phyloP scores from a whole-genome alignment of 1,284 basidiomycete species.

The Malassezia sp. region DNA sequence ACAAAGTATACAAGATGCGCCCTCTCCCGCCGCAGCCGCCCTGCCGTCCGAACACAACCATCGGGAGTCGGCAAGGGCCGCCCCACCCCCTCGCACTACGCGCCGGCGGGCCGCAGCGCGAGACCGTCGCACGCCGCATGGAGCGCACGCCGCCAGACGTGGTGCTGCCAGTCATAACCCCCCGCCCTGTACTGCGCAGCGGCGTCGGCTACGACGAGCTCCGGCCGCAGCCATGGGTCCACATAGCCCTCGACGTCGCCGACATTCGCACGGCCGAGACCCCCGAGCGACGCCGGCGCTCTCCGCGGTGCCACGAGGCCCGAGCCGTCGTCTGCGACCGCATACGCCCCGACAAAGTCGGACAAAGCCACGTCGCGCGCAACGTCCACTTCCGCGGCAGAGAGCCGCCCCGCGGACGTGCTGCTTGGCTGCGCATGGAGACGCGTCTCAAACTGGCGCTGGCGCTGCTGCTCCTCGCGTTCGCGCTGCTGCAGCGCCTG shows the following conservation, averaged over 20 bases:
- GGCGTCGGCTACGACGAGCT: slow-evolving; percentile 18
- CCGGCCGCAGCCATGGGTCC: slow-evolving; percentile 32
- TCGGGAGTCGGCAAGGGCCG: no score
- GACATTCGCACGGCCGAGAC: slow-evolving; percentile 21
- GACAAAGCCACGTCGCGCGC: slow-evolving; percentile 7
- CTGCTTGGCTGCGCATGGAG: slow-evolving; percentile 16
- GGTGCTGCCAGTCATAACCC: slow-evolving; percentile 34
- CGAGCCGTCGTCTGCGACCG: slow-evolving; percentile 28
- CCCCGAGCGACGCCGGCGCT: slow-evolving; percentile 23
- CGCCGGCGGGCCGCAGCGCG: slow-evolving; percentile 8
- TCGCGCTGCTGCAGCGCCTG: slow-evolving; percentile 9
- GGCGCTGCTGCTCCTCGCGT: slow-evolving; percentile 11
- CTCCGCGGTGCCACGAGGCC: slow-evolving; percentile 22
- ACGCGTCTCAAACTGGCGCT: slow-evolving; percentile 22
- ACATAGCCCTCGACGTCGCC: slow-evolving; percentile 24
- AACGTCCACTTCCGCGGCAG: slow-evolving; percentile 11
- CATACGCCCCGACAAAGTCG: slow-evolving; percentile 37
- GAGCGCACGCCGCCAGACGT: slow-evolving; percentile 30
- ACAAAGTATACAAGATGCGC: background rate
- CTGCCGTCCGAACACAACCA: no score
- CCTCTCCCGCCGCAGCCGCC: no score
- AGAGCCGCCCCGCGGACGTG: no score
- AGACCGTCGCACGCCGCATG: slow-evolving; percentile 27
- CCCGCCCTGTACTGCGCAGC: slow-evolving; percentile 31
- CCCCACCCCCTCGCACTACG: no score